phyloP scores from a whole-genome alignment of 345 rosid species.

The Diplotaxis tenuifolia region DNA sequence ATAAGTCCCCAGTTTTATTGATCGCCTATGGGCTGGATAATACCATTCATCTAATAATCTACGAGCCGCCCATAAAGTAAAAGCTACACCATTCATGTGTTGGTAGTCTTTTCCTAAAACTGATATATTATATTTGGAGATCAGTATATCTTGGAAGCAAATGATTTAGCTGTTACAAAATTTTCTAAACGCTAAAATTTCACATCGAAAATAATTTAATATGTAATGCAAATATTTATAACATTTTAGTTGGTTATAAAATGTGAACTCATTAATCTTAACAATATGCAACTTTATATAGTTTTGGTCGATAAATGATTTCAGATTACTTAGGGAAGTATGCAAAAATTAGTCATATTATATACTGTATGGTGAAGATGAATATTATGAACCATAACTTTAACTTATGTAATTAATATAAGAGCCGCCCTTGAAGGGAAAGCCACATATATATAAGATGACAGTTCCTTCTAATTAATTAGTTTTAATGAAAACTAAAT shows the following conservation, averaged over 20 bases:
- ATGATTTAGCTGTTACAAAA: background rate
- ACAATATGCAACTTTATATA: background rate
- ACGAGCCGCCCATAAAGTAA: slow-evolving; percentile 3
- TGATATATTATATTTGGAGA: background rate
- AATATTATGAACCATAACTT: slow-evolving; percentile 6
- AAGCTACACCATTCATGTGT: background rate
- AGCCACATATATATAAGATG: slow-evolving; percentile 26
- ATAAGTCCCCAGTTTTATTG: background rate
- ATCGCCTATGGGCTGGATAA: slow-evolving; percentile 1
- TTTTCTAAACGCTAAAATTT: background rate
- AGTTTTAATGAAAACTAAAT: background rate
- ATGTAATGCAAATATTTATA: background rate
- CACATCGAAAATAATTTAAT: background rate
- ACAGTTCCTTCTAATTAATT: background rate
- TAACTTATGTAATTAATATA: background rate
- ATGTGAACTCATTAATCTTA: background rate
- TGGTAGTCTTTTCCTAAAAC: background rate
- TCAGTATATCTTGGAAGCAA: background rate
- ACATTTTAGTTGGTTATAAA: background rate
- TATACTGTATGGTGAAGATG: background rate
- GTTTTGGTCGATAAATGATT: background rate
- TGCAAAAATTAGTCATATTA: background rate
- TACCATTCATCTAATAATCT: background rate
- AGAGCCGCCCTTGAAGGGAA: slow-evolving; percentile 30
- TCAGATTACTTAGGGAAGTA: background rate